Percentiles rank a stretch among this genome's conserved stretches.
Evolutionary conservation across 331 rosid genomes (phyloP).

Genomic region (Malus hybrid): DNA sequence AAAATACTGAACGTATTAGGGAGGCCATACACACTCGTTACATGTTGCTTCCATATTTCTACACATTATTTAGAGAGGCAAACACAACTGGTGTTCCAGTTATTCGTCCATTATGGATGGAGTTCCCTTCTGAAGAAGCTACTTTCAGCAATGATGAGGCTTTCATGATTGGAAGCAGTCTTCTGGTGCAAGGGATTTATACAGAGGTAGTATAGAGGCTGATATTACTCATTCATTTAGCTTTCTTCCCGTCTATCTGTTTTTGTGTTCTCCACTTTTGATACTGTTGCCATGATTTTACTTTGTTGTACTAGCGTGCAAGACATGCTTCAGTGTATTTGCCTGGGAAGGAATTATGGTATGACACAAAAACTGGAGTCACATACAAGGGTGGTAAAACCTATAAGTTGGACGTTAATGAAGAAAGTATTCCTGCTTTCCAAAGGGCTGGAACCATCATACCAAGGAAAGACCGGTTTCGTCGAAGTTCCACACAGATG

Average conservation of each 20-base stretch:
- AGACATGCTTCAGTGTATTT: slow-evolving; percentile 71
- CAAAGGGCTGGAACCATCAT: slow-evolving; percentile 86
- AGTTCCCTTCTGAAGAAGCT: slow-evolving; percentile 86
- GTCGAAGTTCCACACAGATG: slow-evolving; percentile 96
- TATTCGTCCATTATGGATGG: slow-evolving; percentile 95
- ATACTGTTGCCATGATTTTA: neutral
- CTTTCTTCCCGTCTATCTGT: neutral
- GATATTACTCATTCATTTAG: neutral
- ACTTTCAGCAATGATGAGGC: slow-evolving; percentile 94
- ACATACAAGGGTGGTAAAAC: slow-evolving; percentile 68
- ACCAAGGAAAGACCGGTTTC: slow-evolving; percentile 78
- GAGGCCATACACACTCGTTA: slow-evolving; percentile 86
- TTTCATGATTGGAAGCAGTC: slow-evolving; percentile 85
- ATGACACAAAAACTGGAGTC: slow-evolving; percentile 66
- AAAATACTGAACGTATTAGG: slow-evolving; percentile 63
- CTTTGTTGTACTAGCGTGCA: slow-evolving; percentile 43
- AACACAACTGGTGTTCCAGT: slow-evolving; percentile 81
- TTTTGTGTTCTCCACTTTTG: neutral
- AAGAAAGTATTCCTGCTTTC: slow-evolving; percentile 85
- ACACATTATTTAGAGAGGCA: slow-evolving; percentile 91
- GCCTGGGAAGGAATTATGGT: slow-evolving; percentile 90
- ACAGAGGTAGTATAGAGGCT: slow-evolving; percentile 56
- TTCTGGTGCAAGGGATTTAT: slow-evolving; percentile 93
- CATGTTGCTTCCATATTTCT: slow-evolving; percentile 79
- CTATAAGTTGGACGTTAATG: slow-evolving; percentile 60